Percentiles rank a stretch among this genome's conserved stretches.
Conservation (phyloP, 768 basidiomycete genomes). For the Filobasidium wieringae region DNA sequence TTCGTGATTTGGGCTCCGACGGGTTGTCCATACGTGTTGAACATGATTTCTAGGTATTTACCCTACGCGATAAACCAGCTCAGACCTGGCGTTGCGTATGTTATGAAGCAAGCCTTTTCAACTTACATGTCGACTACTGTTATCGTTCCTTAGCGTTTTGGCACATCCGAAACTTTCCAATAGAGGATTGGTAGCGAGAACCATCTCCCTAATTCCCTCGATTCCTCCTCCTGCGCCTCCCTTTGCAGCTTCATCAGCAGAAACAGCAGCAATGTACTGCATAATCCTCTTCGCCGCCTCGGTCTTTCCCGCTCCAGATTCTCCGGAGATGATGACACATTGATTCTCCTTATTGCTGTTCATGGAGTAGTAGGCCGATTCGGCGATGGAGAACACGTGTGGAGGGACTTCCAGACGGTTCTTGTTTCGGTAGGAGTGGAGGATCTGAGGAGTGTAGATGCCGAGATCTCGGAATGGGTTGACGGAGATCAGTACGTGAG, state of each 20-base stretch:
- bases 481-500: slow-evolving; percentile 95
- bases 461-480: slow-evolving; percentile 97
- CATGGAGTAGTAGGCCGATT: slow-evolving; percentile 97
- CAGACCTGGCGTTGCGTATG: not conserved
- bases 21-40: slow-evolving; percentile 81
- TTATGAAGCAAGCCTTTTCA: not conserved
- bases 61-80: slow-evolving; percentile 47
- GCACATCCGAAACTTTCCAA: slow-evolving; percentile 98
- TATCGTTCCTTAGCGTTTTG: slow-evolving; percentile 96
- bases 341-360: slow-evolving; percentile 98
- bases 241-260: slow-evolving; percentile 52
- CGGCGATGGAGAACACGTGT: slow-evolving; percentile 94
- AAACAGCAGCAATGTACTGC: slow-evolving; percentile 98
- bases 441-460: slow-evolving; percentile 84
- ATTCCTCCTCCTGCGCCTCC: slow-evolving; percentile 74
- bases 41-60: slow-evolving; percentile 99
- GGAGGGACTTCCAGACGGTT: slow-evolving; percentile 96
- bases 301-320: slow-evolving; percentile 98
- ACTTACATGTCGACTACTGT: slow-evolving; percentile 92
- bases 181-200: slow-evolving; percentile 91
- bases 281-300: slow-evolving; percentile 99
- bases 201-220: slow-evolving; percentile 99
- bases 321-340: slow-evolving; percentile 98
- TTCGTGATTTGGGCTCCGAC: slow-evolving; percentile 98
- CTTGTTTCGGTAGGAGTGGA: slow-evolving; percentile 82